Evolutionary conservation across 768 basidiomycete genomes (phyloP), one percentile per base, ranked within the genome.

Genomic region (Collybiopsis confluens): DNA sequence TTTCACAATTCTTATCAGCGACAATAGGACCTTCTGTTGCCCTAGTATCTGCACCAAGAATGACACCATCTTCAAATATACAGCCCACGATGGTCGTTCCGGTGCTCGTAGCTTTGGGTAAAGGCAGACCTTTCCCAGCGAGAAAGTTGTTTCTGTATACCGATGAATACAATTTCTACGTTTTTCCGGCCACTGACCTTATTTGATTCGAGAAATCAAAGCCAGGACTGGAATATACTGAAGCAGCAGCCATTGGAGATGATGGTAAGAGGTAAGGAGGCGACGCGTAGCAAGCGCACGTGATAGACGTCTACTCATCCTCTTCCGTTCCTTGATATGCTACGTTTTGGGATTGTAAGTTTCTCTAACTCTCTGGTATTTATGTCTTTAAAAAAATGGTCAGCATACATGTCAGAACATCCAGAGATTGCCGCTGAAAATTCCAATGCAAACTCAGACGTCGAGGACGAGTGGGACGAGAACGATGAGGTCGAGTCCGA

Each of bases 1-100:
- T 99, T 76, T 98, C 97, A 71, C 97, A 99, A 73, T 99, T 99
- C 82, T 99, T 98, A 76, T 98, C 96, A 0, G 92, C 92, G 24
- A 99, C 92, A 59, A 98, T 98, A 21, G 82, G 81, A 1, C 96
- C 97, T 56, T 86, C 91, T 0, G 97, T 98, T 3, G 97, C 95
- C 62, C 96, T 80, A 1, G 97, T 99, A 70, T 98, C 97, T 13
- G 97, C 97, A 43, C 96, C 97, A 4, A 99, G 81, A 16, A 96
- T 82, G 60, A 99, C 86, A 4, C 97, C 97, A 64, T 92, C 91
- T 60, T 85, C 86, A 70, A 89, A 98, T 52, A 97, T 71, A 64
- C 92, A 92, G 24, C 97, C 97, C 16, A 99, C 97, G 75, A 99
- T 98, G 45, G 96, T 99, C 3, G 96, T 99, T 61, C 94, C 95